Evolutionary conservation across 2,329 filamentous ascomycete genomes (phyloP), one percentile per base, ranked within the genome.

Genomic region (Colletotrichum sansevieriae): DNA sequence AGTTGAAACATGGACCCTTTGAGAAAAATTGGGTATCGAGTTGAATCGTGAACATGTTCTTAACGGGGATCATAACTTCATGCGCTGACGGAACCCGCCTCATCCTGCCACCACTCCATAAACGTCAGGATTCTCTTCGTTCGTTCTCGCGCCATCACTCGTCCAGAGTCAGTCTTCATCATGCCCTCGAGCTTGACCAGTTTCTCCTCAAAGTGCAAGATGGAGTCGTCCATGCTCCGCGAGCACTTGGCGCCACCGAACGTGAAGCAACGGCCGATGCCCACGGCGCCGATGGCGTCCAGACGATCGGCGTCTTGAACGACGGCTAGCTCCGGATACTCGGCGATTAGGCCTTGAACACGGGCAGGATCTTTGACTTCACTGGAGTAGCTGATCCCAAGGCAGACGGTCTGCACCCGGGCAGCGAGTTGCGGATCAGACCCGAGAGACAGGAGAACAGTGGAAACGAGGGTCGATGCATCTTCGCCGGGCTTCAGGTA

Each of bases 291-390:
- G 57, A 98, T 90, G 4, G 94, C 92, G 80, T 98, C 95, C n/a
- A 98, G 83, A 7, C 95, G 86, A 81, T 98, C 95, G 4, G 95
- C 95, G 78, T 98, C 95, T 80, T 98, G 95, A 37, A 98, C 94
- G 55, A 97, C 88, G 0, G 89, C 94, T 39, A 96, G 82, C 78
- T 96, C 93, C 1, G 93, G 93, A 76, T 92, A 83, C 35, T 80
- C 75, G 6, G 76, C 77, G n/a, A 97, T 83, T n/a, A 95, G 83
- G 1, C 81, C 78, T n/a, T 78, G 79, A 9, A 93, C 89, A 12
- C 81, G 79, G 6, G 79, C 80, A 1, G 91, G 90, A 75, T 94
- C 84, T 73, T 87, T 87, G 56, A 88, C 83, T 79, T 98, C 95
- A 72, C 87, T 85, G 3, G 88, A 90, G 82, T 93, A 97, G 71